Base-by-base conservation (phyloP, 345 rosid genomes). In the Salix purpurea region DNA sequence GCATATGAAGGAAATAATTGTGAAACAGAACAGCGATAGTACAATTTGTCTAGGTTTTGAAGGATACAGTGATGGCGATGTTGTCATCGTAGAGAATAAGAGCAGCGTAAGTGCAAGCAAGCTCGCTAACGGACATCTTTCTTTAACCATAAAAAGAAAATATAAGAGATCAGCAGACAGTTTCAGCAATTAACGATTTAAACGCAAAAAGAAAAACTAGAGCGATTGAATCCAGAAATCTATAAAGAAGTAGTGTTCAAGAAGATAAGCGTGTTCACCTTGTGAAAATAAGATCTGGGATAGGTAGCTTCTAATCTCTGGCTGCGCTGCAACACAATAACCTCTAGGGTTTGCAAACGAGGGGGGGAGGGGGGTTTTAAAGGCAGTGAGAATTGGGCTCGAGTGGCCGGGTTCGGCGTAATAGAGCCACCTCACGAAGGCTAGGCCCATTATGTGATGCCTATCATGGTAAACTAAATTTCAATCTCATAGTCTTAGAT, bases 61-160 rank as follows among this genome's bases (percentile, higher is more conserved):
- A 72, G 73, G 73, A 75, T 80, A 80, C 77, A 30, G 83, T 80
- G 74, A 80, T 67, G 60, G 83, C 24, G 52, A 76, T 80, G 8
- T 67, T 73, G n/a, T 80, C 83, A 39, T 72, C 83, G 3, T 42
- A 37, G 19, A 80, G 79, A 65, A 76, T 72, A 62, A 76, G 9
- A 62, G 73, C 44, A 30, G 83, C 83, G 70, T 80, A 80, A 19
- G 36, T 46, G 80, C 79, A 76, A 46, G 80, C 83, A 8, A 76
- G 28, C 26, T 80, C 83, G 50, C 70, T 68, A 7, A 36, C 19
- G 21, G 83, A 69, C 83, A 75, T 74, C 46, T 5, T 75, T 74
- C 46, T 18, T 30, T 46, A 19, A 48, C 39, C 19, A 50, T 10
- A 1, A 21, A 64, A 74, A 40, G 37, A 16, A 42, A 4, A 44